phyloP scores from a whole-genome alignment of 2,329 filamentous ascomycete genomes.

The Raffaelea albimanens region DNA sequence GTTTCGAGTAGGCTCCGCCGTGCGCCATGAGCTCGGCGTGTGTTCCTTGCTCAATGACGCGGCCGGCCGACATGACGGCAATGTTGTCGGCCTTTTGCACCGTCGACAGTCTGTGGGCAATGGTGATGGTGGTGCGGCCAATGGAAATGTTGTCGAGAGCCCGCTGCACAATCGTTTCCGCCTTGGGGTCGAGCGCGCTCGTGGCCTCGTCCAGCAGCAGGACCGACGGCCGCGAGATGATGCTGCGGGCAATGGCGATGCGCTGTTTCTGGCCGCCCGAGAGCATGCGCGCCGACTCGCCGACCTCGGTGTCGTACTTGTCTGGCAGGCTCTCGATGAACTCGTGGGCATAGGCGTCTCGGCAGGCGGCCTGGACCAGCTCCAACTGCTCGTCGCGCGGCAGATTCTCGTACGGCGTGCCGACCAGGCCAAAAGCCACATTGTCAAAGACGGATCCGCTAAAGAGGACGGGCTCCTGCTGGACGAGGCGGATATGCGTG shows the following conservation, averaged over 20 bases:
- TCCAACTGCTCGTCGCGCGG: conserved; percentile 15
- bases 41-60: conserved; percentile 61
- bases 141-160: conserved; percentile 19
- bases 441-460: conserved; percentile 42
- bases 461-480: conserved; percentile 34
- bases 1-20: conserved; percentile 52
- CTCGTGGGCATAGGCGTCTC: conserved; percentile 60
- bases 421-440: conserved; percentile 40
- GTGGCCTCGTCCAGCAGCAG: conserved; percentile 22
- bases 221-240: conserved; percentile 20
- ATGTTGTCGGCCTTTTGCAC: conserved; percentile 71
- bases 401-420: conserved; percentile 23
- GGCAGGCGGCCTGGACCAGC: conserved; percentile 27
- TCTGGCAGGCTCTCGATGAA: conserved; percentile 56
- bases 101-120: conserved; percentile 65
- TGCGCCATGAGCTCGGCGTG: conserved; percentile 58
- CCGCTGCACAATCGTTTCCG: conserved; percentile 20
- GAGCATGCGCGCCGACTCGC: conserved; percentile 66
- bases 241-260: conserved; percentile 43
- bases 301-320: conserved; percentile 65
- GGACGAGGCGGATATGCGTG: conserved; percentile 18
- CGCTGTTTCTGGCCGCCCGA: conserved; percentile 70
- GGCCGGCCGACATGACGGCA: conserved; percentile 61
- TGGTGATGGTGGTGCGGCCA: conserved; percentile 29
- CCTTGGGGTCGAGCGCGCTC: conserved; percentile 41